Conservation (phyloP, 805 yeast genomes). For the Lipomyces orientalis region DNA sequence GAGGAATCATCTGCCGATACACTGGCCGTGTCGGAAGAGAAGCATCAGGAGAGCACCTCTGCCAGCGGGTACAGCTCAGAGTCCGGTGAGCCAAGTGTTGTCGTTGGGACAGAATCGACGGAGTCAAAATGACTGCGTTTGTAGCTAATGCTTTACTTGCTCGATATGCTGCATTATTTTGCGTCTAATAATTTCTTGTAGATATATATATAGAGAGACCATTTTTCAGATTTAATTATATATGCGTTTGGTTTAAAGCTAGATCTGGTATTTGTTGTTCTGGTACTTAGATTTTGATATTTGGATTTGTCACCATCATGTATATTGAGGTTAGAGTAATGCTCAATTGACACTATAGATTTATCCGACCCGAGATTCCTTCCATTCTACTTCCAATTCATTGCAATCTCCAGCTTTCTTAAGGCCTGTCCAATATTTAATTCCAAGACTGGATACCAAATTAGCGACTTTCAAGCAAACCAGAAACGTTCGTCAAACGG, state of each 20-base stretch:
- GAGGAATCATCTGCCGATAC: background rate
- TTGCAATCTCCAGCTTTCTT: constrained; percentile 35
- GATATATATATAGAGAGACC: background rate
- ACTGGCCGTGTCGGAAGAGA: background rate
- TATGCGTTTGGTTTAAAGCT: background rate
- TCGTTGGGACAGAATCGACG: background rate
- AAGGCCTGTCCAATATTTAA: constrained; percentile 36
- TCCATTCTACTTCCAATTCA: constrained; percentile 32
- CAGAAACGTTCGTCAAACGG: background rate
- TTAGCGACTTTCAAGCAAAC: background rate
- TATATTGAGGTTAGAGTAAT: background rate
- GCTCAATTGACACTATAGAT: background rate
- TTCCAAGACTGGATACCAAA: constrained; percentile 24
- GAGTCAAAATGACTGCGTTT: background rate
- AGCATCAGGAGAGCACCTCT: background rate
- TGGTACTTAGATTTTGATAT: background rate
- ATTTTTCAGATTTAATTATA: background rate
- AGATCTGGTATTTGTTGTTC: background rate
- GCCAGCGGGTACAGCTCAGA: background rate
- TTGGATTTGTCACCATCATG: background rate
- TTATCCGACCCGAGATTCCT: background rate
- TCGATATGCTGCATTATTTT: background rate
- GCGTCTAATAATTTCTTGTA: background rate
- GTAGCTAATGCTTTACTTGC: background rate
- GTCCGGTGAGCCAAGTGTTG: background rate